Base-by-base conservation (phyloP, 768 basidiomycete species). In the Mycena maculata region DNA sequence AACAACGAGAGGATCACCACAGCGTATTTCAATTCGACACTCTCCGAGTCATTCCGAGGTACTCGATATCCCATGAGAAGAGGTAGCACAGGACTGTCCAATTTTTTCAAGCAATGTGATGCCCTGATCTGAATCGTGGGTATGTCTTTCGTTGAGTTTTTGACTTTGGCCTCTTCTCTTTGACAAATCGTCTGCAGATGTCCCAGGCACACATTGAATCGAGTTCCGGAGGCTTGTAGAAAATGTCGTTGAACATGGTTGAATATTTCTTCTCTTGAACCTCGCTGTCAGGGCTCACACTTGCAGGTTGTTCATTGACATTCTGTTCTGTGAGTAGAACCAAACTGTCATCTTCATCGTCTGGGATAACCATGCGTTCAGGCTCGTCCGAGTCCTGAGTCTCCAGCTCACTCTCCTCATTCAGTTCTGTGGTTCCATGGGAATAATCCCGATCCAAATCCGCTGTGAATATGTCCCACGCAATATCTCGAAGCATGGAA, bases 401-500 rank as follows among this genome's bases (percentile, higher is more conserved):
- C 12, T 45, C 42, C 20, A 45, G 27, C 9, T 49, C 45, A 23
- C 7, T 22, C 16, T 48, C 58, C 22, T 47, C 47, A 25, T 36
- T 49, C 18, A 20, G 3, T 41, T 60, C 45, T 47, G 22, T 15
- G 18, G 16, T 44, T 7, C 41, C 22, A 13, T 45, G 27, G 42
- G 36, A 56, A 39, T 30, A 16, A 20, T 44, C 28, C n/a, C 31
- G 39, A 45, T n/a, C 22, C 52, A 45, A 27, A 13, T 57, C 42
- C 12, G n/a, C 13, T 16, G 76, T 76, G 23, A 80, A 69, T 7
- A 78, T 50, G 30, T 54, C 27, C 7, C 38, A 27, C 7, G 54
- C 62, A 38, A 57, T 33, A 49, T 69, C 58, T 62, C 56, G n/a
- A 13, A 69, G 57, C 48, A 69, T 41, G 15, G 33, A 36, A 12